Conservation (phyloP, 345 rosid genomes). For the Luvunga scandens region DNA sequence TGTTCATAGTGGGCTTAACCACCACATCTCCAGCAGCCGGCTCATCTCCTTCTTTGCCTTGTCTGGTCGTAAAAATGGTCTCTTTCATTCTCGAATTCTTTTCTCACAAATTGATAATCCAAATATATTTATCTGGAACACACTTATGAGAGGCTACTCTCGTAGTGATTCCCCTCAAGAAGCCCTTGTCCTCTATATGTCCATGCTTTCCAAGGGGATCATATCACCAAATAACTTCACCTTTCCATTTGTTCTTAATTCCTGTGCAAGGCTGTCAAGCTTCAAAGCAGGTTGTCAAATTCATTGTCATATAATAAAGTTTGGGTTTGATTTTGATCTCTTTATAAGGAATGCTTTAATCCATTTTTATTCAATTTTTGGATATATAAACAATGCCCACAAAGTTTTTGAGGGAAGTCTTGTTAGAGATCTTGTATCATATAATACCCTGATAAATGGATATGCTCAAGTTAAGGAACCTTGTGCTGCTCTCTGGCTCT, state of each 20-base stretch:
- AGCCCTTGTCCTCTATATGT: constrained; percentile 29
- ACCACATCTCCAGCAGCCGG: constrained; percentile 23
- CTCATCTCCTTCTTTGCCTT: constrained; percentile 36
- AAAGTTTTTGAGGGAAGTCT: constrained; percentile 30
- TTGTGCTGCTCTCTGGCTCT: constrained; percentile 12
- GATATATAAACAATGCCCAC: constrained; percentile 24
- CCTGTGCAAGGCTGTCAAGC: constrained; percentile 29
- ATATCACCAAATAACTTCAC: constrained; percentile 30
- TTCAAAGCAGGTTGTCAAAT: constrained; percentile 28
- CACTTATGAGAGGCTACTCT: constrained; percentile 38
- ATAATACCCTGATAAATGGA: constrained; percentile 40
- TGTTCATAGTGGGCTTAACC: constrained; percentile 22
- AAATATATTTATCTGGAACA: constrained; percentile 34
- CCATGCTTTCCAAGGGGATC: constrained; percentile 24
- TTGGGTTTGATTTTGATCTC: constrained; percentile 33
- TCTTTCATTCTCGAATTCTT: constrained; percentile 26
- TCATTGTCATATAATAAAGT: constrained; percentile 30
- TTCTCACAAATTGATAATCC: constrained; percentile 30
- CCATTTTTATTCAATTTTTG: constrained; percentile 25
- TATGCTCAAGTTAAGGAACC: constrained; percentile 15
- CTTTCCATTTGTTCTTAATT: constrained; percentile 41
- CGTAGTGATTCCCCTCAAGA: constrained; percentile 27
- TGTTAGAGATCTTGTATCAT: constrained; percentile 40
- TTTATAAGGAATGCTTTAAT: constrained; percentile 38
- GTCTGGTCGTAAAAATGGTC: constrained; percentile 23